A percentile compares a stretch with the other conserved stretches of the same genome.
These are phyloP conservation scores for Cladobotryum protrusum DNA, from an alignment of 2,329 filamentous ascomycete genomes.

Conservation along the genomic window DNA sequence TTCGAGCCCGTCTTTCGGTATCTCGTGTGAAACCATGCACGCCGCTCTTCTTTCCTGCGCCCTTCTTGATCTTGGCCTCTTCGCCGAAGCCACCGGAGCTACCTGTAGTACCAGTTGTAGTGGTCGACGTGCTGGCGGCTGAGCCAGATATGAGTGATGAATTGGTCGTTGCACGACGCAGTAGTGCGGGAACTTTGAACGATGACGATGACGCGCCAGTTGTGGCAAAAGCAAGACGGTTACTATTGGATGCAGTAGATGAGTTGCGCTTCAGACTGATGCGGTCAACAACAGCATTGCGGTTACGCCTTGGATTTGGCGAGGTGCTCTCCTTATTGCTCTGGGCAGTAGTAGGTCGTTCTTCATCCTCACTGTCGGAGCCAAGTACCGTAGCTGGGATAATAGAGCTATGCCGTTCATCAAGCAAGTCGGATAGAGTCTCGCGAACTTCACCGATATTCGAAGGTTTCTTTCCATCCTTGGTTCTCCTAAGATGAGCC, in stretches of 20 bases:
- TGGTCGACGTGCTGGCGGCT: slow-evolving; percentile 25
- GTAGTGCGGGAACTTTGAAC: slow-evolving; percentile 65
- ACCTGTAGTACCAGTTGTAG: slow-evolving; percentile 24
- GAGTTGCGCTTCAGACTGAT: slow-evolving; percentile 60
- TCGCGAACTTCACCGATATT: slow-evolving; percentile 76
- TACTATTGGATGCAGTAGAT: slow-evolving; percentile 27
- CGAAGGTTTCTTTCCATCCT: slow-evolving; percentile 59
- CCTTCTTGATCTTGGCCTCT: slow-evolving; percentile 54
- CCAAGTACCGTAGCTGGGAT: slow-evolving; percentile 38
- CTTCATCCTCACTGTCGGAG: slow-evolving; percentile 38
- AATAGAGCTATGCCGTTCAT: slow-evolving; percentile 52
- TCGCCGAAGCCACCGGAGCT: slow-evolving; percentile 36
- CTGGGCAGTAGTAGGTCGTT: slow-evolving; percentile 18
- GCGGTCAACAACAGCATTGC: slow-evolving; percentile 60
- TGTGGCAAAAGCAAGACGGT: slow-evolving; percentile 52
- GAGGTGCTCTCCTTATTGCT: slow-evolving; percentile 47
- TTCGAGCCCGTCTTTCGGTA: slow-evolving; percentile 48
- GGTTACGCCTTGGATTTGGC: slow-evolving; percentile 30
- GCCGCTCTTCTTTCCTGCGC: slow-evolving; percentile 53
- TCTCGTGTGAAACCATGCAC: slow-evolving; percentile 56
- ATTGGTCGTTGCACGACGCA: slow-evolving; percentile 68
- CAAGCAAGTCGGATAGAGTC: slow-evolving; percentile 76
- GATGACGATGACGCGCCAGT: slow-evolving; percentile 33
- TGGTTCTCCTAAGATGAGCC: slow-evolving; percentile 57
- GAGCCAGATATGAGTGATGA: slow-evolving; percentile 39